phyloP scores from a whole-genome alignment of 1,139 yeast genomes.

The Kodamaea arcana region DNA sequence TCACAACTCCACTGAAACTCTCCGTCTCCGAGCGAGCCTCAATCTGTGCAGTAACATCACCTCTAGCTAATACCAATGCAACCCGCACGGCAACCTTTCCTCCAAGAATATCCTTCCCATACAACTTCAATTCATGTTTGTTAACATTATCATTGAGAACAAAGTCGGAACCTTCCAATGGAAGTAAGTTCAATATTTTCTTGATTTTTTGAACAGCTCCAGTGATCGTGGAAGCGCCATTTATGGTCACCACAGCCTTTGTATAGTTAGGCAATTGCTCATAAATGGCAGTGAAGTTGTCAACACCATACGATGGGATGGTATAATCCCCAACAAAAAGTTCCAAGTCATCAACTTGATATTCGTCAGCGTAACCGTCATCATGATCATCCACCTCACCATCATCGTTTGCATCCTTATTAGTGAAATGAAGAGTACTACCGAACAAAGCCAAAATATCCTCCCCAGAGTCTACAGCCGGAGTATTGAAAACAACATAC shows the following conservation, averaged over 20 bases:
- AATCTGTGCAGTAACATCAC: slow-evolving; percentile 72
- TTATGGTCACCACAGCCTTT: slow-evolving; percentile 34
- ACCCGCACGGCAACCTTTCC: slow-evolving; percentile 65
- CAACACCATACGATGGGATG: slow-evolving; percentile 63
- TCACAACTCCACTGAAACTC: slow-evolving; percentile 20
- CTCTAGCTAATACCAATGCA: slow-evolving; percentile 68
- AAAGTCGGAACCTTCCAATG: slow-evolving; percentile 74
- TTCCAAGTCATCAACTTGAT: slow-evolving; percentile 79
- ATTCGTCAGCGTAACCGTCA: slow-evolving; percentile 91
- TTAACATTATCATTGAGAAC: slow-evolving; percentile 54
- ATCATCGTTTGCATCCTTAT: slow-evolving; percentile 82
- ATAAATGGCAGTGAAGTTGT: slow-evolving; percentile 70
- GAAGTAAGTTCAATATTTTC: slow-evolving; percentile 66
- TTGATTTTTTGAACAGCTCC: slow-evolving; percentile 46
- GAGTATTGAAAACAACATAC: slow-evolving; percentile 71
- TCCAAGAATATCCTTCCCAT: slow-evolving; percentile 77
- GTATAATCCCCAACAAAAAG: slow-evolving; percentile 80
- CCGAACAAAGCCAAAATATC: slow-evolving; percentile 55
- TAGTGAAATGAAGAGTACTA: slow-evolving; percentile 68
- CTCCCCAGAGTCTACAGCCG: slow-evolving; percentile 33
- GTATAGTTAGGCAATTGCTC: slow-evolving; percentile 56
- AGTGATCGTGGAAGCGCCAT: slow-evolving; percentile 32
- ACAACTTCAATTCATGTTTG: slow-evolving; percentile 71
- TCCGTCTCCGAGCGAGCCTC: slow-evolving; percentile 62
- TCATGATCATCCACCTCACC: slow-evolving; percentile 86